These are phyloP conservation scores for Cicer pinnatifidum DNA, from an alignment of 306 rosid species.

Conservation along the genomic window DNA sequence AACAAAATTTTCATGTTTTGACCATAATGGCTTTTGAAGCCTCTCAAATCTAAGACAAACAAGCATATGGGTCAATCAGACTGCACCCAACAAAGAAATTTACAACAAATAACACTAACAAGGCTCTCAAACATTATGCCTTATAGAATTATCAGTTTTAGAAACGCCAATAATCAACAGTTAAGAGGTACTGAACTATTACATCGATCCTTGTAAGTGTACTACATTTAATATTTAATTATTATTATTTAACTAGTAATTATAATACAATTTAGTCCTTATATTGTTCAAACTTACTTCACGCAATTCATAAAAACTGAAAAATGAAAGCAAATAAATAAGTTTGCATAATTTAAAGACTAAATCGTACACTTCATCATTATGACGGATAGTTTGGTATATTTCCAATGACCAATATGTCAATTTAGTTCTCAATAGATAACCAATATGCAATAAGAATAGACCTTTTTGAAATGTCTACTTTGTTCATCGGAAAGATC, in stretches of 20 bases:
- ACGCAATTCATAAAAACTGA: conserved; percentile 24
- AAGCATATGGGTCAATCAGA: neutral
- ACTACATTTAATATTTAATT: neutral
- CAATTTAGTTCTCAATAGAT: conserved; percentile 25
- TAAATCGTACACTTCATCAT: conserved; percentile 7
- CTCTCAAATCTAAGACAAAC: neutral
- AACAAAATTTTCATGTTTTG: conserved; percentile 2
- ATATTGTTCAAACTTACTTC: conserved; percentile 33
- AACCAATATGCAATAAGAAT: conserved; percentile 28
- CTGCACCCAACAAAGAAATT: neutral
- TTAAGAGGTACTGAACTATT: neutral
- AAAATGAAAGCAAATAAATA: conserved; percentile 23
- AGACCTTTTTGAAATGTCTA: conserved; percentile 77
- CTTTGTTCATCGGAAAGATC: conserved; percentile 86
- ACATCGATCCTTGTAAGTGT: neutral
- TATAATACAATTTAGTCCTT: neutral
- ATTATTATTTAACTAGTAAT: neutral
- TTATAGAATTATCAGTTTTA: conserved; percentile 1
- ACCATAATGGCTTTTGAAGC: neutral
- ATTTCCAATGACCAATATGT: conserved; percentile 23
- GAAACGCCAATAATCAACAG: neutral
- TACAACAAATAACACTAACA: neutral
- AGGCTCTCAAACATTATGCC: conserved; percentile 23
- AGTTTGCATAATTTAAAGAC: conserved; percentile 31
- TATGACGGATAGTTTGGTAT: neutral